Evolutionary conservation across 2,329 filamentous ascomycete species (phyloP).

Genomic region (Epichloe hybrida): DNA sequence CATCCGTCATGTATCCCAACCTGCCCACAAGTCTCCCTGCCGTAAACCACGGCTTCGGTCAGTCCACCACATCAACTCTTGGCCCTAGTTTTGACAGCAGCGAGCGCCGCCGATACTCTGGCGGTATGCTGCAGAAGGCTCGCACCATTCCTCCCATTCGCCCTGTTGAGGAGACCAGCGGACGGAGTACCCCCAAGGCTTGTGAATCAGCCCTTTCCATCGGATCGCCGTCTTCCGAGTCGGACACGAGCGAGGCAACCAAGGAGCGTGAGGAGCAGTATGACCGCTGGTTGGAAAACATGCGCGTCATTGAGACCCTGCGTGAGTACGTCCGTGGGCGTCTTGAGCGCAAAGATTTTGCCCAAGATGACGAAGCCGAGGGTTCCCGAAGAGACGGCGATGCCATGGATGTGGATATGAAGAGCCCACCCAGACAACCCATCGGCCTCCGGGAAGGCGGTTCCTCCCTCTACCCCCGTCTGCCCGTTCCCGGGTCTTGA

Average conservation of each 20-base stretch:
- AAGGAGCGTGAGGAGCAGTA: constrained; percentile 48
- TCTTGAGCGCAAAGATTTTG: constrained; percentile 43
- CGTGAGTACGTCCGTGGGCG: constrained; percentile 43
- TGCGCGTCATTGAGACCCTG: constrained; percentile 50
- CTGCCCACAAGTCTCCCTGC: constrained; percentile 43
- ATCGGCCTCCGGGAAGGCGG: constrained; percentile 16
- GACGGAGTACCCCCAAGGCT: constrained; percentile 30
- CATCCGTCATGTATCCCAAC: constrained; percentile 59
- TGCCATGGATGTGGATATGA: constrained; percentile 24
- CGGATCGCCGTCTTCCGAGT: constrained; percentile 41
- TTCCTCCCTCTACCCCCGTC: constrained; percentile 27
- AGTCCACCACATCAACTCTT: constrained; percentile 57
- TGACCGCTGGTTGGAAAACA: constrained; percentile 52
- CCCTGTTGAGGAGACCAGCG: constrained; percentile 22
- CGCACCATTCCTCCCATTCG: constrained; percentile 29
- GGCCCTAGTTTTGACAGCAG: constrained; percentile 52
- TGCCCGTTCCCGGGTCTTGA: constrained; percentile 19
- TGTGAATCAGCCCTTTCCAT: constrained; percentile 30
- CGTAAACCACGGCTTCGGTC: constrained; percentile 56
- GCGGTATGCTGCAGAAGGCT: constrained; percentile 51
- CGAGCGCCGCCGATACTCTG: constrained; percentile 51
- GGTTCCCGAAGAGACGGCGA: constrained; percentile 13
- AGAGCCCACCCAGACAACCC: constrained; percentile 16
- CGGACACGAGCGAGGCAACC: constrained; percentile 36
- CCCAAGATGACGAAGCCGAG: constrained; percentile 16